Base-by-base conservation (phyloP, 2,329 filamentous ascomycete genomes). In the Xylogone sp. region DNA sequence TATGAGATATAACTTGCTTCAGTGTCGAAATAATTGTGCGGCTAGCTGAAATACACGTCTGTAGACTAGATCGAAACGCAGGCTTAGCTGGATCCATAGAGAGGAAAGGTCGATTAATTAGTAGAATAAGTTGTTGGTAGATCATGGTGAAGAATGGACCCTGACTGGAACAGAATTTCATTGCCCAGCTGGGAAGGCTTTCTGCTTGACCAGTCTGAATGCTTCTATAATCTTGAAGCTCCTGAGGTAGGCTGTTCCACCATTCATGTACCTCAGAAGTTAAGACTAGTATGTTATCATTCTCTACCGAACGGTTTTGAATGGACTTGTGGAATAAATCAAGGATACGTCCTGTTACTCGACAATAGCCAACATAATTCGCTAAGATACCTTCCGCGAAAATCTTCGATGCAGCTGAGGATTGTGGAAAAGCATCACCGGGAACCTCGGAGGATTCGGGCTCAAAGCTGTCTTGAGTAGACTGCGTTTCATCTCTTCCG, bases 81-180 rank as follows among this genome's bases (percentile, higher is more conserved):
- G 21, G 16, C 19, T 19, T 21, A 5, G 43, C 21, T 21, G 43
- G 43, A 16, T 44, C 21, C 21, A 44, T 12, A 6, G 43, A 44
- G 43, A 44, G 43, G 12, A 44, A 44, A 13, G 43, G 43, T 44
- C 43, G 13, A 19, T 44, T 44, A 19, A 44, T 22, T 22, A 44
- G 43, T 13, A 44, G 43, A 19, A 44, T 44, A 6, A 44, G 43
- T 44, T 44, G 43, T 44, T 44, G 43, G 43, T 44, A 44, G 13
- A 21, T 44, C 21, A 44, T 7, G 43, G 19, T 44, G 19, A 44
- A 44, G 18, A 44, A 44, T 10, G 21, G 43, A 4, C 43, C 43
- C 7, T 31, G 13, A 31, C 13, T 31, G 27, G 7, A 31, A 31
- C 27, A 8, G 7, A 31, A 31, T 8, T 13, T 31, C 13, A 8